These are phyloP conservation scores for Fusarium torulosum DNA, from an alignment of 2,329 filamentous ascomycete genomes.

Conservation along the genomic window DNA sequence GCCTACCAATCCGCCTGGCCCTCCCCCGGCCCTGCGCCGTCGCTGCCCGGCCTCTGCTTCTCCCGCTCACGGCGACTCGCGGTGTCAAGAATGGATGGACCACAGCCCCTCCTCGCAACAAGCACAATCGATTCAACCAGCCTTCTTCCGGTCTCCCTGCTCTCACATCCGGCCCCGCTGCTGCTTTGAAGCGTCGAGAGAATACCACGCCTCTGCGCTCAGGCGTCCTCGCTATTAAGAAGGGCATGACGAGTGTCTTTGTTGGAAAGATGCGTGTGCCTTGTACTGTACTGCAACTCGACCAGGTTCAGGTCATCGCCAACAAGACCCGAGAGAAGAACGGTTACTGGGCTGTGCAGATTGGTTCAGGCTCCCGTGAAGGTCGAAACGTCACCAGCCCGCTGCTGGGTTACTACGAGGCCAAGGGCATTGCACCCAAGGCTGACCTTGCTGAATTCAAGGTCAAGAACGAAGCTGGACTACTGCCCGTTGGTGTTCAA, in stretches of 20 bases:
- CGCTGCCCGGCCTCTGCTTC: constrained; percentile 55
- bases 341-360: constrained; percentile 94
- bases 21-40: constrained; percentile 55
- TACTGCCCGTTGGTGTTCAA: constrained; percentile 80
- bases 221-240: constrained; percentile 88
- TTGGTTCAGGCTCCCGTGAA: constrained; percentile 82
- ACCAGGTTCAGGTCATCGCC: constrained; percentile 88
- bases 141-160: constrained; percentile 66
- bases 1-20: constrained; percentile 60
- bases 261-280: constrained; percentile 81
- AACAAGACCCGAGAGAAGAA: constrained; percentile 84
- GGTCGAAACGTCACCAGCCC: constrained; percentile 83
- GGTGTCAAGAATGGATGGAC: constrained; percentile 72
- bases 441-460: constrained; percentile 86
- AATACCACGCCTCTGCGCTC: constrained; percentile 75
- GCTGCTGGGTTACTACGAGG: constrained; percentile 88
- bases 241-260: constrained; percentile 95
- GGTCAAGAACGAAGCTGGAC: constrained; percentile 78
- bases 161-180: constrained; percentile 69
- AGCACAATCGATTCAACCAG: constrained; percentile 73
- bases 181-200: constrained; percentile 70
- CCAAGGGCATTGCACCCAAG: constrained; percentile 85
- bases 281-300: constrained; percentile 94
- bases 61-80: constrained; percentile 61
- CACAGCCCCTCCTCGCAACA: constrained; percentile 64